Conservation (phyloP, 495 filamentous ascomycete species). For the Lepraria neglecta region DNA sequence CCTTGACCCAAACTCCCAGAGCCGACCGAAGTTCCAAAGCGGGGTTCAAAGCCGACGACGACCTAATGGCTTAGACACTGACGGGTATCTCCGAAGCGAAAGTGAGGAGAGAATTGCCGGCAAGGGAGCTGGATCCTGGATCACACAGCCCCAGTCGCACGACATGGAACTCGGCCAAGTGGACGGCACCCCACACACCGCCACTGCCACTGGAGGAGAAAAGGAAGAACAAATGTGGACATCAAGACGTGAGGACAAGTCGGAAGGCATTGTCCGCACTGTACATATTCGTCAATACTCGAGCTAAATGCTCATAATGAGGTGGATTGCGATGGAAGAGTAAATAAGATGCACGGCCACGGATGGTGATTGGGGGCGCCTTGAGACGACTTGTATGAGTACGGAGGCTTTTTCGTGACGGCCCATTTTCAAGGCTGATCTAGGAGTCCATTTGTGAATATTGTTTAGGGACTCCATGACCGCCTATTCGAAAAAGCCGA, state of each 20-base stretch:
- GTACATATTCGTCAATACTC: slow-evolving; percentile 13
- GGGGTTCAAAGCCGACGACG: slow-evolving; percentile 1
- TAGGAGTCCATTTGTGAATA: background rate
- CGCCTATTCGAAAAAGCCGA: background rate
- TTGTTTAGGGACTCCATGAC: background rate
- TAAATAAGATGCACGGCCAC: background rate
- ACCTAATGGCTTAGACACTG: slow-evolving; percentile 12
- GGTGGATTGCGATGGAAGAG: background rate
- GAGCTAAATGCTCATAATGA: background rate
- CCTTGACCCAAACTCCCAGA: slow-evolving; percentile 8
- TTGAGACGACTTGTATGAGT: slow-evolving; percentile 11
- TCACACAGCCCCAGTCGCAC: slow-evolving; percentile 3
- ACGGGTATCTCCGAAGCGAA: slow-evolving; percentile 25
- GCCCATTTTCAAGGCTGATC: background rate
- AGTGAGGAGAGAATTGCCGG: slow-evolving; percentile 26
- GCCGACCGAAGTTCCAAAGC: slow-evolving; percentile 8
- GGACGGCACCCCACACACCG: slow-evolving; percentile 5
- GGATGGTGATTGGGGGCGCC: background rate
- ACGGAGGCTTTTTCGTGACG: background rate
- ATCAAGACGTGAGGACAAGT: background rate
- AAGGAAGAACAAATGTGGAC: background rate
- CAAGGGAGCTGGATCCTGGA: slow-evolving; percentile 13
- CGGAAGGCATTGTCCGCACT: slow-evolving; percentile 6
- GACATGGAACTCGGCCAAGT: slow-evolving; percentile 5
- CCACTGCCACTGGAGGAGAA: slow-evolving; percentile 5